Evolutionary conservation across 169 alveolate species (phyloP), one percentile per base, ranked within the genome.

Genomic region (Plasmodium cynomolgi): DNA sequence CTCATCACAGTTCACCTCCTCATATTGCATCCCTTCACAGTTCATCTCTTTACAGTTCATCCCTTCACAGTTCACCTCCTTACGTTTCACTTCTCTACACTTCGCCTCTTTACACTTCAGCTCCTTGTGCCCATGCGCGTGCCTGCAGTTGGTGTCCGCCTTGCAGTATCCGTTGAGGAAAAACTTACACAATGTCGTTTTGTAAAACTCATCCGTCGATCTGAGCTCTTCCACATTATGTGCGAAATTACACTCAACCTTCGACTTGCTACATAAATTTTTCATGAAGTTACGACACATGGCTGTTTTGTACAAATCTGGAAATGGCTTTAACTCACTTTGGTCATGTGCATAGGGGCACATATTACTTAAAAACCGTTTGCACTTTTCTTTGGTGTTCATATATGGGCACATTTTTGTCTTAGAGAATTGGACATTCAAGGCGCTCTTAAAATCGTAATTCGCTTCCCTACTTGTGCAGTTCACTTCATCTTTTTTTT

Each of bases 401-500:
- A 91, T 91, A 71, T 91, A 91, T 81, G 95, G 95, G 58, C 95
- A 91, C 95, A 91, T 91, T 79, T 91, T 91, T 31, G 95, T 91
- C 79, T 91, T 91, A 50, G 92, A 91, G 56, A 91, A 91, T 73
- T 91, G 95, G 56, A 91, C 58, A 82, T 91, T 91, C 41, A 91
- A 72, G 23, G 92, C 85, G 62, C 95, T 91, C 62, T 91, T 91
- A 82, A 91, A 91, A 72, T 91, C 95, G 84, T 82, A 82, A 50
- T 91, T 91, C 39, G 62, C 84, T 82, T 91, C 92, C 31, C 81
- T 91, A 44, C 17, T 81, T 81, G 95, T 82, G 79, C n/a, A 81
- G 23, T 50, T 41, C 68, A 26, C 17, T 44, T 50, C 54, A 68
- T 91, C 92, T 68, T 33, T 37, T 80, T 68, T 71, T 91, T 56